Percentiles rank a stretch among this genome's conserved stretches.
These are phyloP conservation scores for Oldenlandia corymbosa DNA, from an alignment of 257 asterid species.

Conservation along the genomic window DNA sequence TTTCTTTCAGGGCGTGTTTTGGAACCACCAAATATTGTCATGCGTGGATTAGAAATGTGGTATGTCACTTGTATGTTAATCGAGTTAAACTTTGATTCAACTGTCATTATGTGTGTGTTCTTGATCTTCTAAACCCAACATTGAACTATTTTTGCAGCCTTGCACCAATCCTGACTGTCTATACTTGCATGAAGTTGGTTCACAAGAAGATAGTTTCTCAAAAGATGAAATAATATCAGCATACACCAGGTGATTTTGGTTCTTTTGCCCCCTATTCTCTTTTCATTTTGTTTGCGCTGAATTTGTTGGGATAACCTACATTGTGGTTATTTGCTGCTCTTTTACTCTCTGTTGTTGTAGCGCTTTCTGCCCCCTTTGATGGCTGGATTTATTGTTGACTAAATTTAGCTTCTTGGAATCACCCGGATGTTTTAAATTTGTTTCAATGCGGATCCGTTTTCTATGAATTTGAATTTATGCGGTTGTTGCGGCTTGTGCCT, in stretches of 20 bases:
- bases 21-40: constrained; percentile 92
- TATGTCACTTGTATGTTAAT: constrained; percentile 25
- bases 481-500: no score
- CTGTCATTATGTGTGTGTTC: no score
- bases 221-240: constrained; percentile 91
- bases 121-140: no score
- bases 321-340: not conserved
- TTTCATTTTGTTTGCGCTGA: not conserved
- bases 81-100: no score
- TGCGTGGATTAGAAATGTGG: constrained; percentile 88
- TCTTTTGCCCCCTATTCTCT: not conserved
- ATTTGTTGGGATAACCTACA: not conserved
- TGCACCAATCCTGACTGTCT: constrained; percentile 90
- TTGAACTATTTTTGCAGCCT: constrained; percentile 47
- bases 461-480: no score
- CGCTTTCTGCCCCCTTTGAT: no score
- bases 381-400: no score
- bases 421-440: no score
- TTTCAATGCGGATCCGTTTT: no score
- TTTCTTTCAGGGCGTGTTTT: constrained; percentile 83
- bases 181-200: constrained; percentile 83
- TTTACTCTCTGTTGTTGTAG: not conserved
- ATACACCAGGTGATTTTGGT: constrained; percentile 58
- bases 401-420: no score
- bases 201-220: constrained; percentile 82